These are phyloP conservation scores for Penicillium psychrosexuale DNA, from an alignment of 2,329 filamentous ascomycete species.

Conservation along the genomic window DNA sequence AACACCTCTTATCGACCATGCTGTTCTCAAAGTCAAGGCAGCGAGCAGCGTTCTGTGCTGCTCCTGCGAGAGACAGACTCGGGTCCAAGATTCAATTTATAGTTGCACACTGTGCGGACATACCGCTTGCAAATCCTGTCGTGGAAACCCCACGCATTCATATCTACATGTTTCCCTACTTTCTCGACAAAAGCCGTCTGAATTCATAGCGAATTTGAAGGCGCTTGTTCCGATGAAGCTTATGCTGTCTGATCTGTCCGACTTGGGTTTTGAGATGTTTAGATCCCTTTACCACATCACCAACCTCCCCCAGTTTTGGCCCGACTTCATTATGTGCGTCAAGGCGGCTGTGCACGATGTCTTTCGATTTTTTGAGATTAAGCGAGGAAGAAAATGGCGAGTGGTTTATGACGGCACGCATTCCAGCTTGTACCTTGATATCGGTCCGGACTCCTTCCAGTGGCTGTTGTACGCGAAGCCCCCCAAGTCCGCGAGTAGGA, in stretches of 20 bases:
- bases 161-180: conserved; percentile 34
- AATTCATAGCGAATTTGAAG: conserved; percentile 47
- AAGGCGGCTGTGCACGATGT: conserved; percentile 24
- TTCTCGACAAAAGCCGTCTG: conserved; percentile 38
- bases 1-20: conserved; percentile 5
- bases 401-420: conserved; percentile 28
- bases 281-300: conserved; percentile 9
- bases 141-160: conserved; percentile 52
- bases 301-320: conserved; percentile 28
- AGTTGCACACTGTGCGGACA: conserved; percentile 53
- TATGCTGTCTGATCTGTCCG: conserved; percentile 30
- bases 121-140: conserved; percentile 54
- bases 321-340: conserved; percentile 33
- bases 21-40: conserved; percentile 22
- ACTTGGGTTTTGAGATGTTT: conserved; percentile 23
- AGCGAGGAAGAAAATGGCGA: conserved; percentile 33
- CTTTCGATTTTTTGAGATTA: conserved; percentile 30
- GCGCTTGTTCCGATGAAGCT: conserved; percentile 44
- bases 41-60: conserved; percentile 50
- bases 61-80: conserved; percentile 53
- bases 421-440: conserved; percentile 27
- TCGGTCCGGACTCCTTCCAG: conserved; percentile 26
- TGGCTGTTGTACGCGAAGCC: conserved; percentile 53
- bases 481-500: conserved; percentile 37
- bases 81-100: conserved; percentile 42